Conservation (phyloP, 768 basidiomycete genomes). For the Lactifluus hygrophoroides region DNA sequence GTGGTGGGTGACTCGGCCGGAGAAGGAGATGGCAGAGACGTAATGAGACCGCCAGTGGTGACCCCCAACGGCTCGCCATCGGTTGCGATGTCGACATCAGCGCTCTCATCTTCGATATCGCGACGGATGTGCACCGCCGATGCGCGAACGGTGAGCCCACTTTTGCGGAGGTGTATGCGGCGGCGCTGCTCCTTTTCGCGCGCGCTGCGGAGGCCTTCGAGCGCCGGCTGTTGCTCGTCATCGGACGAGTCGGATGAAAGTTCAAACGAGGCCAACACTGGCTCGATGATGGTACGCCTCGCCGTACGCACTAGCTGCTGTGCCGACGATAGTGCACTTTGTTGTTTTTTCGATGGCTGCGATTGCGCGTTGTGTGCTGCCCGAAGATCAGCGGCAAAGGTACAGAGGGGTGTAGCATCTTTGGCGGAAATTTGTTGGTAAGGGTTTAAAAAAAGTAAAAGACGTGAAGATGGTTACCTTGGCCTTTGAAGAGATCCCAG, state of each 20-base stretch:
- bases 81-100: constrained; percentile 46
- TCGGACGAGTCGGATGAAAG: constrained; percentile 31
- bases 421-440: not conserved
- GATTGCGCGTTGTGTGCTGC: constrained; percentile 31
- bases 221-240: constrained; percentile 33
- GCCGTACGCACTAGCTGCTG: constrained; percentile 51
- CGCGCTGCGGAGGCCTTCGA: constrained; percentile 34
- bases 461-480: constrained; percentile 35
- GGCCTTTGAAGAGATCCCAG: constrained; percentile 51
- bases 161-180: constrained; percentile 44
- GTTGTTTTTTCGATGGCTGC: constrained; percentile 34
- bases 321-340: constrained; percentile 42
- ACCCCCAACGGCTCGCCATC: constrained; percentile 1
- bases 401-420: constrained; percentile 50
- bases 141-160: constrained; percentile 22
- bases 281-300: constrained; percentile 41
- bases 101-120: constrained; percentile 53
- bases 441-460: not conserved
- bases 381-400: constrained; percentile 35
- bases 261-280: constrained; percentile 30
- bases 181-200: constrained; percentile 45
- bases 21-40: constrained; percentile 2
- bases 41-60: not conserved
- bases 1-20: not conserved
- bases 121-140: constrained; percentile 44